Base-by-base conservation (phyloP, 1,284 basidiomycete species). In the Cryptococcus deneoformans region DNA sequence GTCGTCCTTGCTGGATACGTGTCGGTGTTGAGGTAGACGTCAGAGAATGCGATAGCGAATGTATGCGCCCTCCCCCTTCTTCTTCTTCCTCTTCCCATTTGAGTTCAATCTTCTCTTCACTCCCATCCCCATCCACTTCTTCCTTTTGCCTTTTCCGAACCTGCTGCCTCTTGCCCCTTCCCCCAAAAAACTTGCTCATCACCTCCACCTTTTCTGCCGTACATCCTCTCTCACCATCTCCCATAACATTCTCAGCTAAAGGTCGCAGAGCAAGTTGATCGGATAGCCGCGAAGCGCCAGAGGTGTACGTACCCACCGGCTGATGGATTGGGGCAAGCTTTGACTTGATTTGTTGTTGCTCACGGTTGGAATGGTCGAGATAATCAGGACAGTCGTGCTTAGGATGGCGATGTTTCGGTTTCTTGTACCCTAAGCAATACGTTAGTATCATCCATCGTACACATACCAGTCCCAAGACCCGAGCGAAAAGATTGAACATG, bases 221-320 rank as follows among this genome's bases (percentile, higher is more conserved):
- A 14, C 43, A 16, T 44, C 43, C 7, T 1, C 7, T 10, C 43
- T n/a, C 24, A 44, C 24, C 37, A 14, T 9, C 29, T 35, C 29
- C 47, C 47, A 48, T 35, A 48, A 1, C 34, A 36, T 9, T 29
- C 43, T 44, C 43, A 14, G 7, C 43, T 35, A 8, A 14, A 10
- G 29, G 38, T 42, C 38, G 3, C 24, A 38, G 38, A 29, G 38
- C 5, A 14, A 47, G 38, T 9, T 67, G 62, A 35, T 76, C 70
- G 3, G 76, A 77, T 3, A 77, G 61, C 1, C 70, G 58, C 6
- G 67, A 63, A 1, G 69, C 62, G 5, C 77, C 77, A 2, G 71
- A 75, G 4, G 58, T 54, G 8, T 61, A 50, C 6, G 34, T 55
- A 1, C 75, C 77, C 11, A 78, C 66, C 0, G 67, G 69, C 38